Conservation (phyloP, 2,329 filamentous ascomycete species). For the Nothophoma quercina region DNA sequence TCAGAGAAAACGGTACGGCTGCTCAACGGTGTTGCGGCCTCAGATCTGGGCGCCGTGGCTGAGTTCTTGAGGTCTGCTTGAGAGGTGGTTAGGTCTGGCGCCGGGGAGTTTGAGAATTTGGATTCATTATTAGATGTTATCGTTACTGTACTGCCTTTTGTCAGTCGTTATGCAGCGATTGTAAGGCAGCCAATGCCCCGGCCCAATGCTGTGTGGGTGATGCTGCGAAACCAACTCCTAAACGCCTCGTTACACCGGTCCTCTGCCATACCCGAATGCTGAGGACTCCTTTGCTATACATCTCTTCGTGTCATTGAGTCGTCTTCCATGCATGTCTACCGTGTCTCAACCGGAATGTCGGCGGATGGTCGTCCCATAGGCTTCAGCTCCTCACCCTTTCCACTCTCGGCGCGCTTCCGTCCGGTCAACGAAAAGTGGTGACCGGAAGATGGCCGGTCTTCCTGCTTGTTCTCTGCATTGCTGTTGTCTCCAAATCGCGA, state of each 20-base stretch:
- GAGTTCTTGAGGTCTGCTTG: neutral
- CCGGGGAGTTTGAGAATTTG: slow-evolving; percentile 1
- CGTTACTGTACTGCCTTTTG: slow-evolving; percentile 9
- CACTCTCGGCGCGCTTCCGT: slow-evolving; percentile 75
- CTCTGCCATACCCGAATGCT: neutral
- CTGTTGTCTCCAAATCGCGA: slow-evolving; percentile 74
- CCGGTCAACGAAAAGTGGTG: slow-evolving; percentile 72
- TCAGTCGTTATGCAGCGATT: slow-evolving; percentile 21
- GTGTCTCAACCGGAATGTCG: slow-evolving; percentile 37
- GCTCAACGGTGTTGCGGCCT: neutral
- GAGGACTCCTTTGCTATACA: neutral
- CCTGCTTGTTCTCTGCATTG: slow-evolving; percentile 37
- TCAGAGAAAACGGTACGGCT: neutral
- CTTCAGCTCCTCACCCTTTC: slow-evolving; percentile 73
- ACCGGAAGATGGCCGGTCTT: slow-evolving; percentile 54
- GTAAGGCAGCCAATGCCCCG: slow-evolving; percentile 21
- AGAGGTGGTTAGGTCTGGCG: neutral
- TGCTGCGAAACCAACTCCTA: slow-evolving; percentile 22
- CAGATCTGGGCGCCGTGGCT: neutral
- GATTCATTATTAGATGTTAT: slow-evolving; percentile 15
- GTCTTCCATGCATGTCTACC: slow-evolving; percentile 21
- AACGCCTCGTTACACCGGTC: slow-evolving; percentile 20
- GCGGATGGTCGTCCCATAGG: slow-evolving; percentile 60
- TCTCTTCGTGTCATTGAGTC: slow-evolving; percentile 7
- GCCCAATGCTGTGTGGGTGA: slow-evolving; percentile 23